Evolutionary conservation across 495 filamentous ascomycete genomes (phyloP), one percentile per base, ranked within the genome.

Genomic region (Cercophora sp.): DNA sequence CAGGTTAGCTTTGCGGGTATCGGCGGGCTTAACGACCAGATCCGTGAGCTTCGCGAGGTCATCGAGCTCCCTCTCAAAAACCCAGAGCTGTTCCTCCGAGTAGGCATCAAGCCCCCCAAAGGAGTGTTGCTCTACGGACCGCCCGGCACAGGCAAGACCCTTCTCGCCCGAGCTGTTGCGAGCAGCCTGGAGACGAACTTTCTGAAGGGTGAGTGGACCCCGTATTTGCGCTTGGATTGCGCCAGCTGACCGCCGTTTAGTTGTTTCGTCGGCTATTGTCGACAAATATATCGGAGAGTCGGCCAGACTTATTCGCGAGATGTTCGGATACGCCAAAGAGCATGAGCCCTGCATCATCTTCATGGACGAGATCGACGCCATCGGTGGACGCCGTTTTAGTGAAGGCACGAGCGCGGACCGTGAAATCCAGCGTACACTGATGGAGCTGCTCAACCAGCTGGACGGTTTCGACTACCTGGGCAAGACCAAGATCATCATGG

Each of bases 401-500:
- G 94, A 99, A 68, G 94, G 94, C 58, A 99, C 94, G 51, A 95
- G 89, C 26, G 94, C 94, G 20, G 94, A 99, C 75, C 86, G 94
- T 58, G 94, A 99, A 70, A 99, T 99, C 59, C 94, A 99, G 75
- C 88, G 94, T 53, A 99, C 94, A 32, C 78, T 99, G 55, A 99
- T 99, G 94, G 94, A 99, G 66, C 79, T 99, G 24, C 86, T 99
- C 53, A 99, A 99, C 69, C 94, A 99, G 69, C 83, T 99, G 39
- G 94, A 99, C 69, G 94, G 94, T 50, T 99, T 99, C 76, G 94
- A 99, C 68, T 99, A 99, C 70, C 79, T 99, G 4, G 94, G 94
- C 51, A 95, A 96, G 80, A 99, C 94, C 19, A 99, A 99, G 77
- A 99, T 99, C 71, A 99, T 97, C 75, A 99, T 99, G 94, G 94